phyloP scores from a whole-genome alignment of 176 grass and related monocot genomes.

The Leersia perrieri region DNA sequence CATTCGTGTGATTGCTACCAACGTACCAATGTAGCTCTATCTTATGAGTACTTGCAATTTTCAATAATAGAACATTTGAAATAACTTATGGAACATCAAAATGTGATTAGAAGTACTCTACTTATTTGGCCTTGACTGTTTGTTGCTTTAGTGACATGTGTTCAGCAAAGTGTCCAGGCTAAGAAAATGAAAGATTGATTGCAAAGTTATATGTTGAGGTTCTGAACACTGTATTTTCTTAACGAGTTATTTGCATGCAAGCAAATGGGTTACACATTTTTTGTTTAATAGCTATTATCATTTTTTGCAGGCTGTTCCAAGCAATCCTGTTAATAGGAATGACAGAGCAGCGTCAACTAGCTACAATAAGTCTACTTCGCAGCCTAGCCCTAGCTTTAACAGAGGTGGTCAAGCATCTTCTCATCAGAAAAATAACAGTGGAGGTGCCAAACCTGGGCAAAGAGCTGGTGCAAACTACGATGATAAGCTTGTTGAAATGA shows the following conservation, averaged over 20 bases:
- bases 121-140: background rate
- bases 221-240: background rate
- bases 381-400: constrained; percentile 42
- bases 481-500: constrained; percentile 80
- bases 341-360: constrained; percentile 12
- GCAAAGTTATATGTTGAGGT: background rate
- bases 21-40: background rate
- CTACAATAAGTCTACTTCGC: constrained; percentile 27
- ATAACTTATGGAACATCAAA: background rate
- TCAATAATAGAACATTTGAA: background rate
- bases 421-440: constrained; percentile 32
- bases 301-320: constrained; percentile 37
- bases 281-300: background rate
- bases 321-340: constrained; percentile 35
- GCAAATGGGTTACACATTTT: background rate
- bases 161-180: constrained; percentile 4
- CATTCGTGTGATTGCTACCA: background rate
- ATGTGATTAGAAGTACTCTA: background rate
- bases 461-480: constrained; percentile 46
- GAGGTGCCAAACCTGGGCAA: constrained; percentile 47
- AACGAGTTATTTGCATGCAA: background rate
- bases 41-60: background rate
- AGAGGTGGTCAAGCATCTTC: constrained; percentile 39
- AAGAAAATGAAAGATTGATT: background rate
- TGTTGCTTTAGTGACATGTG: background rate